Evolutionary conservation across 148 eudicot species (phyloP), one percentile per base, ranked within the genome.

Genomic region (Chenopodium berlandieri): DNA sequence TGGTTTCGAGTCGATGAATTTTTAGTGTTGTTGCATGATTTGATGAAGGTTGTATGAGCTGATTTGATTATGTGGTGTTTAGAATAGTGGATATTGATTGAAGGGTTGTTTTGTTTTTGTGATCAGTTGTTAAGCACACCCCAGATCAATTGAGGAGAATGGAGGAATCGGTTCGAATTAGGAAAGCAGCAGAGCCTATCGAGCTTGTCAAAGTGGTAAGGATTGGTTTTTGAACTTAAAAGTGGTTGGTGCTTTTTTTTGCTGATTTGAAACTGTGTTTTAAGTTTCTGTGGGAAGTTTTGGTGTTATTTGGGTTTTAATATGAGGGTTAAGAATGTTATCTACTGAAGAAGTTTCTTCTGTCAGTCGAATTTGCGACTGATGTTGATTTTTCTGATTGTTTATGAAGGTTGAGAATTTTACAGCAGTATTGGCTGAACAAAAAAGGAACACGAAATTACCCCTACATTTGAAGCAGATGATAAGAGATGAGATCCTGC

Each of bases 201-300:
- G 87, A 94, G 75, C 94, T 96, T 80, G 85, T 91, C 68, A 83
- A 85, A 84, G 86, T 90, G 98, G 99, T 96, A 82, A 91, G 88
- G 88, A 64, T 25, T 75, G 48, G 8, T 54, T 60, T 20, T 31
- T 30, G 40, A 16, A 1, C 20, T 34, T 16, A 13, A 19, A 71
- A 30, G 11, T 67, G 40, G 48, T 63, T 9, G 6, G 16, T 66
- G 11, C 40, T 16, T 19, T n/a, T 8, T 60, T 76, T 30, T 76
- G 62, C 68, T 76, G 12, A 30, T 54, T 32, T 23, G 14, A 12
- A 27, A 13, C 40, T 30, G 6, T 75, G 8, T 10, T 19, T 56
- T 56, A 56, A 56, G 7, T 22, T 40, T 4, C 71, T n/a, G 48
- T 48, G 63, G 62, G 30, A 56, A 1, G 62, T 56, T 56, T 13